Base-by-base conservation (phyloP, 495 filamentous ascomycete species). In the Hypoxylon rickii region DNA sequence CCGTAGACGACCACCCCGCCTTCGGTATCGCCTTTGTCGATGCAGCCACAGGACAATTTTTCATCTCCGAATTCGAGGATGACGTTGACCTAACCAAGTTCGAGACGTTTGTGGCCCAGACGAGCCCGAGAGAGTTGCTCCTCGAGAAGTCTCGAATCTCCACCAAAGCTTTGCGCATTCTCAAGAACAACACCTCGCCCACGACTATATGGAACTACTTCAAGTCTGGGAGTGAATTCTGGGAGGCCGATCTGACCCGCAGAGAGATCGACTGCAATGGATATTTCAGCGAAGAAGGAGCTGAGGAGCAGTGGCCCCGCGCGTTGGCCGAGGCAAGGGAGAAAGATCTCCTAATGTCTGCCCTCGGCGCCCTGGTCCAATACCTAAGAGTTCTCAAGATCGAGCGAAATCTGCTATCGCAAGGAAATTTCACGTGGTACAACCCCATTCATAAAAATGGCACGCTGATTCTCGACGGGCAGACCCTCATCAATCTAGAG, bases 1-100 rank as follows among this genome's bases (percentile, higher is more conserved):
- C 89, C 15, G 73, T 86, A 2, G 87, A 92, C 47, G 86, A 86
- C 32, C 79, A 83, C 32, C 93, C 94, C 16, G 84, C 83, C 1
- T 97, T 97, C 68, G 95, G 95, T 12, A 83, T 97, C 34, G 85
- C 89, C 1, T 97, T 97, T 70, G 92, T 97, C 17, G 95, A 99
- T 65, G 92, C 95, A 6, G 92, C 95, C 2, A 97, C 93, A 0
- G 95, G 92, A 12, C 91, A 96, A 64, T 99, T 99, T 72, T 91
- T 89, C 60, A 64, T 99, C 48, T 88, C 92, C 12, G 86, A 96
- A 45, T 97, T 97, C 57, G 78, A 88, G 6, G 95, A 99, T 66
- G 95, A 97, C 72, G 82, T 86, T 6, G 92, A 97, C 57, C 82
- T 97, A 68, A 99, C 95, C 40, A 96, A 93, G 65, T 97, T 99